phyloP scores from a whole-genome alignment of 805 yeast genomes.

The Schizosaccharomyces osmophilus region DNA sequence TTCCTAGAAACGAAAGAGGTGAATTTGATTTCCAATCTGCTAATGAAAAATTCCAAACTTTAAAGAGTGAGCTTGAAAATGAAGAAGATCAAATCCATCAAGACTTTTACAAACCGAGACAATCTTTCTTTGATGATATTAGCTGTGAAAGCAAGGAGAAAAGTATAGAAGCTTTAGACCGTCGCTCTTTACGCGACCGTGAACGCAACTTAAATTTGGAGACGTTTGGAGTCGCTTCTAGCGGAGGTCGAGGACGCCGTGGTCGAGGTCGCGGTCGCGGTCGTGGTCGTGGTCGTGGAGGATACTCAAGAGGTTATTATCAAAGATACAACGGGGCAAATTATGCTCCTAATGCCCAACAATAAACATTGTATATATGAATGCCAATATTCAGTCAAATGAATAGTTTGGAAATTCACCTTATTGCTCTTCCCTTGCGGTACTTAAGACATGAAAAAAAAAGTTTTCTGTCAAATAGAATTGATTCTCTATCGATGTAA shows the following conservation, averaged over 20 bases:
- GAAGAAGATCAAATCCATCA: background rate
- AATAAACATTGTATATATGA: too few relatives aligned
- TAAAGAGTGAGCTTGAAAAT: background rate
- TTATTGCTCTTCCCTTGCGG: too few relatives aligned
- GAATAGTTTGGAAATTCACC: too few relatives aligned
- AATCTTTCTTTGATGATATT: slow-evolving; percentile 73
- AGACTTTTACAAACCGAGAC: slow-evolving; percentile 42
- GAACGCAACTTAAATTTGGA: slow-evolving; percentile 53
- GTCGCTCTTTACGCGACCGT: slow-evolving; percentile 23
- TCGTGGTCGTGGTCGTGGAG: slow-evolving; percentile 19
- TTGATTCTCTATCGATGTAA: too few relatives aligned
- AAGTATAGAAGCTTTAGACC: slow-evolving; percentile 15
- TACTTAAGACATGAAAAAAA: too few relatives aligned
- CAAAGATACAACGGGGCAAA: background rate
- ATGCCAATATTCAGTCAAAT: too few relatives aligned
- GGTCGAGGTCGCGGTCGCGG: slow-evolving; percentile 27
- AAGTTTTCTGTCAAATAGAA: too few relatives aligned
- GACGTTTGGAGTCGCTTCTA: slow-evolving; percentile 56
- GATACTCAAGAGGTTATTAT: slow-evolving; percentile 5
- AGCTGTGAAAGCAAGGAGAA: slow-evolving; percentile 30
- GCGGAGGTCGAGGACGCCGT: slow-evolving; percentile 19
- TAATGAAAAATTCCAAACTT: slow-evolving; percentile 35
- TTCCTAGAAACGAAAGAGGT: slow-evolving; percentile 27
- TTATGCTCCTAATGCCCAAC: background rate
- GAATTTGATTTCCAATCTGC: slow-evolving; percentile 57